Evolutionary conservation across 1,284 basidiomycete genomes (phyloP).

Genomic region (Coriolopsis trogii): DNA sequence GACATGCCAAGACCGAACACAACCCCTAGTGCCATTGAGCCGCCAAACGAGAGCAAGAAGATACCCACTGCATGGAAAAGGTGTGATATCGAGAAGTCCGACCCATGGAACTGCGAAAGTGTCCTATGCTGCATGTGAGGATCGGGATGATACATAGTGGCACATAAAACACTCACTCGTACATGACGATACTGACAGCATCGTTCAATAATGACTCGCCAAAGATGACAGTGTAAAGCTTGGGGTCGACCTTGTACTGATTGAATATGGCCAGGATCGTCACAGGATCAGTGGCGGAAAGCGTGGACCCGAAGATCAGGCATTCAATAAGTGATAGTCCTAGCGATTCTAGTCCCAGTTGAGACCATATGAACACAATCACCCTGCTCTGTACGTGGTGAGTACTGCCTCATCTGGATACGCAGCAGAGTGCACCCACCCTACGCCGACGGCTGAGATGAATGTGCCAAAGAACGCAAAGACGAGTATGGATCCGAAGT

Average conservation of each 20-base stretch:
- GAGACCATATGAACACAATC: slow-evolving; percentile 95
- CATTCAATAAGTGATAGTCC: slow-evolving; percentile 87
- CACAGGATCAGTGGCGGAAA: slow-evolving; percentile 97
- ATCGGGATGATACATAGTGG: background rate
- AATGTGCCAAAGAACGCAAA: slow-evolving; percentile 98
- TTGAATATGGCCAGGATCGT: slow-evolving; percentile 99
- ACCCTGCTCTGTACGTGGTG: slow-evolving; percentile 66
- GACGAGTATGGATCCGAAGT: slow-evolving; percentile 95
- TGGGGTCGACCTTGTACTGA: slow-evolving; percentile 98
- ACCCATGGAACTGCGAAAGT: slow-evolving; percentile 88
- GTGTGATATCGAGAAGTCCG: slow-evolving; percentile 86
- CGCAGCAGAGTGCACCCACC: slow-evolving; percentile 54
- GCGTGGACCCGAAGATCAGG: slow-evolving; percentile 93
- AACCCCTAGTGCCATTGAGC: slow-evolving; percentile 93
- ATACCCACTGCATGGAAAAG: slow-evolving; percentile 96
- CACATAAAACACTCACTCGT: slow-evolving; percentile 79
- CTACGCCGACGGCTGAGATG: slow-evolving; percentile 95
- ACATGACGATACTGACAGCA: slow-evolving; percentile 99
- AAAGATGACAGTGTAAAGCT: slow-evolving; percentile 97
- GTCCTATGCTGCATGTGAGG: slow-evolving; percentile 51
- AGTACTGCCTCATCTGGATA: slow-evolving; percentile 26
- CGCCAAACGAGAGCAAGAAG: slow-evolving; percentile 93
- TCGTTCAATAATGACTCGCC: slow-evolving; percentile 98
- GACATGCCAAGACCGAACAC: slow-evolving; percentile 90
- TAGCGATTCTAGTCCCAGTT: slow-evolving; percentile 87